A percentile compares a stretch with the other conserved stretches of the same genome.
Conservation (phyloP, 306 rosid genomes). For the Neltuma alba region DNA sequence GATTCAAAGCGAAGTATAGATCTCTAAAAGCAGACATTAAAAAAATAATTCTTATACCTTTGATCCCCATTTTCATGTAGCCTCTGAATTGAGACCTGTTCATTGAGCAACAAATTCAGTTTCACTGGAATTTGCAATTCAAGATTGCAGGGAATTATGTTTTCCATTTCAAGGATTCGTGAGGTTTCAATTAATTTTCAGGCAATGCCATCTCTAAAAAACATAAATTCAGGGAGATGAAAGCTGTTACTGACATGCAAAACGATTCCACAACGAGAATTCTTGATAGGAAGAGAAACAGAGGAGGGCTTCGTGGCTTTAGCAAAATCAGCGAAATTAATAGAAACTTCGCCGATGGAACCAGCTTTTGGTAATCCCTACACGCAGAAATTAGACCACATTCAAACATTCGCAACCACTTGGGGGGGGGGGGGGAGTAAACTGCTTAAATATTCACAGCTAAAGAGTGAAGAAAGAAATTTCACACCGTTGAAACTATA, state of each 20-base stretch:
- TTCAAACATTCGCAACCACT: conserved; percentile 2
- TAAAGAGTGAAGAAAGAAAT: not conserved
- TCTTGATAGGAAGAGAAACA: conserved; percentile 82
- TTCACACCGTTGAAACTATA: conserved; percentile 65
- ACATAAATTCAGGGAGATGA: not conserved
- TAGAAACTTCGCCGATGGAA: conserved; percentile 70
- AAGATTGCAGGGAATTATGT: conserved; percentile 31
- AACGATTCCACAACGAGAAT: conserved; percentile 65
- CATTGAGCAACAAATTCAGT: conserved; percentile 38
- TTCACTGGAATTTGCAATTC: conserved; percentile 18
- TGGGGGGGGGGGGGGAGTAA: not conserved
- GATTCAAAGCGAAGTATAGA: conserved; percentile 22
- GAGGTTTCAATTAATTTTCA: conserved; percentile 30
- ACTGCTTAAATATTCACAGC: not conserved
- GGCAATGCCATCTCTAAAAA: conserved; percentile 24
- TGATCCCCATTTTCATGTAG: conserved; percentile 60
- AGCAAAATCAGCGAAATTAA: conserved; percentile 78
- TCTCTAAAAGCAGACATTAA: conserved; percentile 32
- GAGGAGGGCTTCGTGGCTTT: conserved; percentile 66
- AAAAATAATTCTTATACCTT: conserved; percentile 52
- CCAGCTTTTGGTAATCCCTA: conserved; percentile 73
- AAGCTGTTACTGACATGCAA: conserved; percentile 74
- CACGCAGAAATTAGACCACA: conserved; percentile 35
- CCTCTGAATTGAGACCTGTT: conserved; percentile 77
- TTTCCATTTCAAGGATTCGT: conserved; percentile 5